Conservation (phyloP, 2,329 filamentous ascomycete species). For the Westerdykella ornata region DNA sequence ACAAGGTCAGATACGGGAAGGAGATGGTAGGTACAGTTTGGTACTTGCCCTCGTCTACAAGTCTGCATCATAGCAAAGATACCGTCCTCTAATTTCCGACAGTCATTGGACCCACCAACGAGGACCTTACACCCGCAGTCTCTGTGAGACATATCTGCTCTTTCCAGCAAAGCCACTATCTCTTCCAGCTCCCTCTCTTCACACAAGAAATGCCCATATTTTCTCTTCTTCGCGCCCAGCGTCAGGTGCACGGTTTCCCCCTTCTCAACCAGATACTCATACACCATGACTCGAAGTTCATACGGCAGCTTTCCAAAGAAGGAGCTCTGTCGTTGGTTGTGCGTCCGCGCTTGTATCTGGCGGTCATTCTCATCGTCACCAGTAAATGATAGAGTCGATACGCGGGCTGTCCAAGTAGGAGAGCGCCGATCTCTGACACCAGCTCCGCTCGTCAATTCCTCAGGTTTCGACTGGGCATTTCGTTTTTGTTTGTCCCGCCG, state of each 20-base stretch:
- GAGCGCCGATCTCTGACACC: neutral
- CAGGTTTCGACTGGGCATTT: neutral
- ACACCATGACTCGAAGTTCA: conserved; percentile 28
- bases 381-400: neutral
- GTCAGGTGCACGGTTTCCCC: conserved; percentile 28
- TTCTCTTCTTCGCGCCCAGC: conserved; percentile 19
- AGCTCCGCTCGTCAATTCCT: neutral
- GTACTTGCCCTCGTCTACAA: conserved; percentile 27
- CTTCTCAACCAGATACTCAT: conserved; percentile 24
- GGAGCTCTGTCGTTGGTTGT: conserved; percentile 21
- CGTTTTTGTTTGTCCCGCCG: neutral
- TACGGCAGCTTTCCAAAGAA: conserved; percentile 30
- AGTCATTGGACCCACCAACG: conserved; percentile 17
- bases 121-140: conserved; percentile 27
- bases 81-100: conserved; percentile 9
- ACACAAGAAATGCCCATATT: conserved; percentile 31
- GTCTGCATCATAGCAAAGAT: conserved; percentile 14
- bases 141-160: conserved; percentile 1
- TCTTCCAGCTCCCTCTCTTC: conserved; percentile 4
- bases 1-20: neutral
- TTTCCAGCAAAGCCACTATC: neutral
- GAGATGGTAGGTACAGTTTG: neutral
- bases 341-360: conserved; percentile 20
- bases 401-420: neutral
- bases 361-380: neutral